Percentiles rank a stretch among this genome's conserved stretches.
These are phyloP conservation scores for Amaranthus palmeri DNA, from an alignment of 148 eudicot species.

Conservation along the genomic window DNA sequence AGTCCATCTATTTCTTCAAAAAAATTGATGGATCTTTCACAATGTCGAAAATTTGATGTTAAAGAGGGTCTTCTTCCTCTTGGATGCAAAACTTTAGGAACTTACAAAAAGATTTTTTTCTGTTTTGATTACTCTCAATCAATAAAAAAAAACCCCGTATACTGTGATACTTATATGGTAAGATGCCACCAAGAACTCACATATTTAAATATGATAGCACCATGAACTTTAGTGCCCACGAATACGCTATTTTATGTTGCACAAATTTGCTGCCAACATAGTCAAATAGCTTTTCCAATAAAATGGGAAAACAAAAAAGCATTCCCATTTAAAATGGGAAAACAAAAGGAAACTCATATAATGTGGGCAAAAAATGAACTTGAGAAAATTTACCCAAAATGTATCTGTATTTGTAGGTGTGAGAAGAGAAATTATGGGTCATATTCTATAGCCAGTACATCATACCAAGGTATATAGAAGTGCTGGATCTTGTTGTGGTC, in stretches of 20 bases:
- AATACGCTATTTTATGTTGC: too few relatives aligned
- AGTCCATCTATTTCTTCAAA: not conserved
- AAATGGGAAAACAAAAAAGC: not conserved
- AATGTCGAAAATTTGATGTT: not conserved
- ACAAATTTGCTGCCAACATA: not conserved
- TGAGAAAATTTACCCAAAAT: not conserved
- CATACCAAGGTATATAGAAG: constrained; percentile 87
- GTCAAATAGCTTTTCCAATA: not conserved
- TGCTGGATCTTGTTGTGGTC: constrained; percentile 65
- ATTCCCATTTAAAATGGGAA: not conserved
- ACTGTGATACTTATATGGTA: not conserved
- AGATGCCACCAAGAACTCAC: not conserved
- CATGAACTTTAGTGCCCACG: not conserved
- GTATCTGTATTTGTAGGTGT: not conserved
- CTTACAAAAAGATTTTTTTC: not conserved
- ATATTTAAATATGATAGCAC: not conserved
- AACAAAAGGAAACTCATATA: not conserved
- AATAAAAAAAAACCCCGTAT: not conserved
- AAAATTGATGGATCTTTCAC: not conserved
- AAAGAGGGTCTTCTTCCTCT: not conserved
- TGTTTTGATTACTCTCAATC: too few relatives aligned
- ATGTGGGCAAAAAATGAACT: not conserved
- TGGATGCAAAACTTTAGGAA: not conserved
- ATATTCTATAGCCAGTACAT: constrained; percentile 8
- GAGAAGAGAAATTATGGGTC: not conserved